A percentile compares a stretch with the other conserved stretches of the same genome.
Conservation (phyloP, 371 early-diverging fungal genomes). For the Sporodiniella umbellata region DNA sequence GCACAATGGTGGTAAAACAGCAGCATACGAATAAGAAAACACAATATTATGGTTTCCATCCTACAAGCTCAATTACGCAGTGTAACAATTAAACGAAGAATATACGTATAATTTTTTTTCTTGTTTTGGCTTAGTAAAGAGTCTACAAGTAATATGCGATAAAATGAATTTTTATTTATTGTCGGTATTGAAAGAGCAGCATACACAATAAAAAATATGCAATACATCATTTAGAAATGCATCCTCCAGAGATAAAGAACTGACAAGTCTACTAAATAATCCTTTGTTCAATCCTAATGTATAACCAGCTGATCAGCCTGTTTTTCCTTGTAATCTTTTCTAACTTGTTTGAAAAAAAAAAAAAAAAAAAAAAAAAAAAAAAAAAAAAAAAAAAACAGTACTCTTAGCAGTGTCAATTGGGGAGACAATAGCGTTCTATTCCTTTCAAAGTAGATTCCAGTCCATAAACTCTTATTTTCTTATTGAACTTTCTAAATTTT, state of each 20-base stretch:
- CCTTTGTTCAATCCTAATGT: slow-evolving; percentile 2
- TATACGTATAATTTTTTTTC: slow-evolving; percentile 3
- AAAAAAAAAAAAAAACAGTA: slow-evolving; percentile 7
- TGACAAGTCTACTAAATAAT: slow-evolving; percentile 5
- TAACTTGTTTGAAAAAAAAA: slow-evolving; percentile 4
- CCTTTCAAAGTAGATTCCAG: slow-evolving; percentile 3
- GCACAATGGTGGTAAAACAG: slow-evolving; percentile 1
- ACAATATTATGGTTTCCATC: slow-evolving; percentile 10
- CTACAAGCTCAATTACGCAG: slow-evolving; percentile 6
- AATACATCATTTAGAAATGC: slow-evolving; percentile 9
- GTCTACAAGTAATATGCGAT: slow-evolving; percentile 4
- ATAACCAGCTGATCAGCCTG: slow-evolving; percentile 8
- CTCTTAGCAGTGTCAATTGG: slow-evolving; percentile 7
- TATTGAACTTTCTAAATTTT: slow-evolving; percentile 8
- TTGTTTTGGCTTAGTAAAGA: neutral
- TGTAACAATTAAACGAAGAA: slow-evolving; percentile 7
- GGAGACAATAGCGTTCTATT: slow-evolving; percentile 5
- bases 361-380: too few species aligned
- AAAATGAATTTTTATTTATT: neutral
- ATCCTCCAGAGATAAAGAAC: slow-evolving; percentile 5
- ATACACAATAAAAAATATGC: slow-evolving; percentile 7
- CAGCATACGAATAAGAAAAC: slow-evolving; percentile 4
- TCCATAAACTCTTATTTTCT: slow-evolving; percentile 6
- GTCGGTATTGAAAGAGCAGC: neutral
- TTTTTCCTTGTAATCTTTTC: slow-evolving; percentile 5